Conservation (phyloP, 2,329 filamentous ascomycete species). For the Neonectria hederae region DNA sequence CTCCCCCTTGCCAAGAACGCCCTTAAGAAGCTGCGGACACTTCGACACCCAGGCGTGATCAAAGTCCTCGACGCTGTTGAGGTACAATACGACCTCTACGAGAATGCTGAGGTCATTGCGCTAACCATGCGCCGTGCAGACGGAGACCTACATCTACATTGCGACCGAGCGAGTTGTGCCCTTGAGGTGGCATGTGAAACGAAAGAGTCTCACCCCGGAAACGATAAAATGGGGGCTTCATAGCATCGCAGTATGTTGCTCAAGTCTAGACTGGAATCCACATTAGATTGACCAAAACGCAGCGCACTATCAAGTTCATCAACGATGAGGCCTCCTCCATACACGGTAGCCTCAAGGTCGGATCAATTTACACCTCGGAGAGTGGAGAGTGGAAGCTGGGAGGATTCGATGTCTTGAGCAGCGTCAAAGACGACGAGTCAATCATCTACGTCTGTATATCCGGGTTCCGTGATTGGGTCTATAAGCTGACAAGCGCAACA, state of each 20-base stretch:
- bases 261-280: neutral
- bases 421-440: conserved; percentile 94
- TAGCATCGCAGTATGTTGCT: conserved; percentile 74
- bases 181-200: conserved; percentile 87
- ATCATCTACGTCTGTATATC: conserved; percentile 75
- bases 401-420: conserved; percentile 93
- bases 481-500: conserved; percentile 48
- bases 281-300: conserved; percentile 33
- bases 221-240: conserved; percentile 97
- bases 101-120: conserved; percentile 1
- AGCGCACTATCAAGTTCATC: conserved; percentile 95
- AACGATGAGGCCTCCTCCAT: conserved; percentile 93
- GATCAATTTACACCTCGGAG: conserved; percentile 91
- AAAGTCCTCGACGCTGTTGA: conserved; percentile 95
- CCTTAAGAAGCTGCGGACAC: conserved; percentile 88
- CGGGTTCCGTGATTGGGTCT: neutral
- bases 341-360: conserved; percentile 85
- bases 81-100: conserved; percentile 57
- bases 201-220: conserved; percentile 87
- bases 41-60: conserved; percentile 93
- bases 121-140: conserved; percentile 61
- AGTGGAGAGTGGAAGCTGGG: conserved; percentile 98
- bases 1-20: conserved; percentile 92
- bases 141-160: conserved; percentile 94
- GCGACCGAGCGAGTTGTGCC: conserved; percentile 91